Evolutionary conservation across 139 green algal genomes (phyloP), one percentile per base, ranked within the genome.

Genomic region (Chlamydomonas eustigma): DNA sequence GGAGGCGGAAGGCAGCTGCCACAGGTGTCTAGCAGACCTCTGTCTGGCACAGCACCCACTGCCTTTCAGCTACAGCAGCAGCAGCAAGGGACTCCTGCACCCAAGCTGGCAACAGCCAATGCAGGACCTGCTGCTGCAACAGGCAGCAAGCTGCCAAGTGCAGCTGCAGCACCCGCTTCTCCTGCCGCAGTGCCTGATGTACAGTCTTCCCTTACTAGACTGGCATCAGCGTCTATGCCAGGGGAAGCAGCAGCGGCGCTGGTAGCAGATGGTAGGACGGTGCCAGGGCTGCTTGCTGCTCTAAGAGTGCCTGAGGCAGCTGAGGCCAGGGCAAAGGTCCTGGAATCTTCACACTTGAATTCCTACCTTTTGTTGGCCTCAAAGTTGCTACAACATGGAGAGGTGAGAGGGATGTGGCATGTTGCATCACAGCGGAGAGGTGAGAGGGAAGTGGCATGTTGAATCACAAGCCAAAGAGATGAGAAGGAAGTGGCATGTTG

Each of bases 301-400:
- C 80, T 85, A 44, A 78, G 30, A 65, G 71, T 32, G 52, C 76
- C 37, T 63, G 44, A 58, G 44, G 44, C 44, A 12, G 44, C 44
- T 12, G 44, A 12, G 12, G 44, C 44, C 12, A 12, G 44, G 12
- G 44, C 44, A 18, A 58, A 18, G 18, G 44, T 18, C 12, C 44
- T 58, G 44, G 4, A 31, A 35, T 24, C 69, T 24, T 28, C 76
- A 6, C 33, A 64, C 2, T 24, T 85, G 24, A 32, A 51, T 64
- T 71, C 64, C 2, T 32, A 31, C 2, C 64, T 85, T 50, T 37
- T 38, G 30, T 50, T 85, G 35, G 80, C 68, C 1, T 76, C 75
- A 2, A 64, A 73, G 33, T 73, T 85, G 76, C 72, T 85, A 52
- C 76, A 82, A 58, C 76, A 78, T 32, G 73, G 67, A 24, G 80